Evolutionary conservation across 2,329 filamentous ascomycete genomes (phyloP).

Genomic region (Neoscytalidium dimidiatum): DNA sequence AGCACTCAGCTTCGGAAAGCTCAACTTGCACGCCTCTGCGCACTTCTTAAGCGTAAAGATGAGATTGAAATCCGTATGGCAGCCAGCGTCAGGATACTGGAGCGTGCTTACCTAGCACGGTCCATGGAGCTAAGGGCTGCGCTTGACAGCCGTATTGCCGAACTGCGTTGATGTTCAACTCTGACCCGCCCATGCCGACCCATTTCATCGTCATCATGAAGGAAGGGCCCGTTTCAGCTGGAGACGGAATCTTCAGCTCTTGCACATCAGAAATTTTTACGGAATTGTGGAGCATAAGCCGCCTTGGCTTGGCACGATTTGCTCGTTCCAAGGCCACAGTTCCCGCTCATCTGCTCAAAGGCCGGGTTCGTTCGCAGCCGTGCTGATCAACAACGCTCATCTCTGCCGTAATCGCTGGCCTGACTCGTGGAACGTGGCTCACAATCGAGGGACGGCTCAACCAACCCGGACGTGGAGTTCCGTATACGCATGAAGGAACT

Average conservation of each 20-base stretch:
- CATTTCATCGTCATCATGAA: background rate
- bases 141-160: background rate
- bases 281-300: background rate
- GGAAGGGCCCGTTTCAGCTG: background rate
- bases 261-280: background rate
- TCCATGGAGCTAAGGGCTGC: background rate
- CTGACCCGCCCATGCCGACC: background rate
- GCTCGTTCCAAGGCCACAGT: background rate
- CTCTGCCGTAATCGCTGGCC: background rate
- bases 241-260: background rate
- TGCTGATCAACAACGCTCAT: conserved; percentile 5
- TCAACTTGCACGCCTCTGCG: conserved; percentile 10
- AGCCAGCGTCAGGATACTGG: conserved; percentile 7
- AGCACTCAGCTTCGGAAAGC: conserved; percentile 11
- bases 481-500: background rate
- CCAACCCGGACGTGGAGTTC: background rate
- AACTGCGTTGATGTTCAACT: background rate
- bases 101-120: conserved; percentile 1
- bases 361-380: background rate
- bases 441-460: background rate
- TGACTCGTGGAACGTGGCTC: background rate
- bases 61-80: conserved; percentile 20
- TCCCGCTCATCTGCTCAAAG: background rate
- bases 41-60: conserved; percentile 11
- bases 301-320: background rate